Evolutionary conservation across 2,329 filamentous ascomycete genomes (phyloP).

Genomic region (Emergomyces africanus): DNA sequence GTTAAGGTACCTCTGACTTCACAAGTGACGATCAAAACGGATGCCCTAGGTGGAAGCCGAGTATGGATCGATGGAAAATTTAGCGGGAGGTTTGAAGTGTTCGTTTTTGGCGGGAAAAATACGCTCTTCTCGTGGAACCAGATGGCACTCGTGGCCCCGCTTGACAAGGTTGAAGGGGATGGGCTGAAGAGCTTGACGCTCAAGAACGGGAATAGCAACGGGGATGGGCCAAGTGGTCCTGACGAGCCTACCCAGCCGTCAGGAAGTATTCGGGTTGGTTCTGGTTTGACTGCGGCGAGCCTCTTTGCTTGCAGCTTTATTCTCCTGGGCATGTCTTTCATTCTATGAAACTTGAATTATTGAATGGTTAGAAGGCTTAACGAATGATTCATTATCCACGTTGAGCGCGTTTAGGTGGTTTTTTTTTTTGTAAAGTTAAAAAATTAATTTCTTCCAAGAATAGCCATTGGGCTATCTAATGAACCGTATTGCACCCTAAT

Average conservation of each 20-base stretch:
- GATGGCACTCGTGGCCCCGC: conserved; percentile 43
- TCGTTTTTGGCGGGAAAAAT: conserved; percentile 42
- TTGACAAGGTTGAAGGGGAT: conserved; percentile 23
- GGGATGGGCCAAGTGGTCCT: neutral
- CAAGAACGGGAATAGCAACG: neutral
- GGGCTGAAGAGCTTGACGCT: neutral
- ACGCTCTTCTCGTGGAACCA: conserved; percentile 42
- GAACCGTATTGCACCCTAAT: neutral
- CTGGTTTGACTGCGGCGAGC: neutral
- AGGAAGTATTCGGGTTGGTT: neutral
- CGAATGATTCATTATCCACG: neutral
- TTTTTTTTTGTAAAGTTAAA: neutral
- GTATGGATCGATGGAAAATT: conserved; percentile 38
- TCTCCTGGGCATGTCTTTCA: neutral
- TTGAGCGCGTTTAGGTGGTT: neutral
- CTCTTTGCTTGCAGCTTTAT: neutral
- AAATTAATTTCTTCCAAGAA: neutral
- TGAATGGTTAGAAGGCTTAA: neutral
- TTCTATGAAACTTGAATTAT: neutral
- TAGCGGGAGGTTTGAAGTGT: conserved; percentile 41
- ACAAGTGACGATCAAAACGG: conserved; percentile 32
- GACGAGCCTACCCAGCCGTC: neutral
- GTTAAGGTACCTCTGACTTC: conserved; percentile 24
- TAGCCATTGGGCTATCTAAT: neutral
- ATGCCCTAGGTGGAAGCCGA: conserved; percentile 35